These are phyloP conservation scores for Acanthamoeba castellanii DNA, from an alignment of 208 protist genomes.

Conservation along the genomic window DNA sequence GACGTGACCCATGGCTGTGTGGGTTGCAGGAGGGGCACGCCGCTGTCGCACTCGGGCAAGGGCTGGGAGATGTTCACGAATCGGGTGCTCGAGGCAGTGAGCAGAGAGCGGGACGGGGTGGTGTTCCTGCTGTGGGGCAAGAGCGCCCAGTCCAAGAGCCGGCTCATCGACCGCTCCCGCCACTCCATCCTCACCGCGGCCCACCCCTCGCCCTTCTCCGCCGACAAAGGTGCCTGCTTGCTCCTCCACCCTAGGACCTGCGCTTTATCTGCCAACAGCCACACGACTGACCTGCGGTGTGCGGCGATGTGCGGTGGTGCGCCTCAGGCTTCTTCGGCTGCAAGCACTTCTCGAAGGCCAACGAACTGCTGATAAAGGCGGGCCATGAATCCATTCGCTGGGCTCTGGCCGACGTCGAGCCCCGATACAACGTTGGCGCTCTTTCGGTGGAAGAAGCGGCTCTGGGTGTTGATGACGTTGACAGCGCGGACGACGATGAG, in stretches of 20 bases:
- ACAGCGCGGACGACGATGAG: not conserved
- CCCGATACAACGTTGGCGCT: not conserved
- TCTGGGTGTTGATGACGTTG: not conserved
- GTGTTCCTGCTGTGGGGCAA: constrained; percentile 74
- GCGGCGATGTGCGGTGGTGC: not conserved
- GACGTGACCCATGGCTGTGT: not conserved
- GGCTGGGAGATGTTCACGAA: constrained; percentile 74
- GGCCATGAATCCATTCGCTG: not conserved
- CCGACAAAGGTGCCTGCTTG: not conserved
- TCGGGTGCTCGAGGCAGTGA: constrained; percentile 24
- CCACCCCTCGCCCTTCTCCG: not conserved
- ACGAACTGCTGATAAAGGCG: not conserved
- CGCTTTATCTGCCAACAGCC: not conserved
- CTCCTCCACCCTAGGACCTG: not conserved
- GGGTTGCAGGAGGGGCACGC: not conserved
- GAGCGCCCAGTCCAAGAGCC: not conserved
- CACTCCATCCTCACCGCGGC: not conserved
- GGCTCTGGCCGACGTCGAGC: not conserved
- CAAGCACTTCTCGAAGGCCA: constrained; percentile 48
- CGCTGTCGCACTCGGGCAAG: constrained; percentile 2
- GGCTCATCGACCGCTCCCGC: not conserved
- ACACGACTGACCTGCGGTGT: not conserved
- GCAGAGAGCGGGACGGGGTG: not conserved
- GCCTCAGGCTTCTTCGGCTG: constrained; percentile 42
- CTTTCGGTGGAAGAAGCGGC: too few species aligned